Percentiles rank a stretch among this genome's conserved stretches.
phyloP scores from a whole-genome alignment of 768 basidiomycete species.

The Macrolepiota dolichaula region DNA sequence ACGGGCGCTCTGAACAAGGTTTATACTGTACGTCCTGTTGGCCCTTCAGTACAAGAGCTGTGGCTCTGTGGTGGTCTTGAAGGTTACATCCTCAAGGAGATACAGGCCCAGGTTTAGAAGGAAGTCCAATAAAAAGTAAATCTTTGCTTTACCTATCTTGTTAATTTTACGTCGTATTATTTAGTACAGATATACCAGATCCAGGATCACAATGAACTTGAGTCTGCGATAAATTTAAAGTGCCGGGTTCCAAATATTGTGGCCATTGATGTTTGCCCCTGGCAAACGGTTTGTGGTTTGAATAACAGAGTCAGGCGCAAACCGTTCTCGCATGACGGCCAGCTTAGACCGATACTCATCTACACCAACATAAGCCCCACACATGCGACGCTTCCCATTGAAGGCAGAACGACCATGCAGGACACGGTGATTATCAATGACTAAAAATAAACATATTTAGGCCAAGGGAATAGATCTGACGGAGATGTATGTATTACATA shows the following conservation, averaged over 20 bases:
- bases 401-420: slow-evolving; percentile 94
- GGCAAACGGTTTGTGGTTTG: slow-evolving; percentile 23
- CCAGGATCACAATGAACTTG: not conserved
- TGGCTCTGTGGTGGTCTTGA: slow-evolving; percentile 96
- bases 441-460: slow-evolving; percentile 30
- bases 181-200: slow-evolving; percentile 2
- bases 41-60: slow-evolving; percentile 93
- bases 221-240: slow-evolving; percentile 31
- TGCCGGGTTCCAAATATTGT: slow-evolving; percentile 57
- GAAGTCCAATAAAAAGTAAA: slow-evolving; percentile 5
- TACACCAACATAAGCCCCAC: slow-evolving; percentile 89
- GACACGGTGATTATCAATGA: slow-evolving; percentile 91
- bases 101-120: slow-evolving; percentile 32
- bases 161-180: slow-evolving; percentile 1
- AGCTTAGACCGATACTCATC: slow-evolving; percentile 89
- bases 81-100: slow-evolving; percentile 82
- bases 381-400: slow-evolving; percentile 84
- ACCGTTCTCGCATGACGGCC: slow-evolving; percentile 61
- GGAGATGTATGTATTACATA: slow-evolving; percentile 31
- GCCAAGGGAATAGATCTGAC: not conserved
- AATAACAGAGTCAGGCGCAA: slow-evolving; percentile 31
- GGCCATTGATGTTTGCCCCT: slow-evolving; percentile 26
- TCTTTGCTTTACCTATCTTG: not conserved
- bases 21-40: slow-evolving; percentile 75
- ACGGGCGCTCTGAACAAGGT: slow-evolving; percentile 39